Evolutionary conservation across 2,329 filamentous ascomycete genomes (phyloP).

Genomic region (Teratosphaeria gauchensis): DNA sequence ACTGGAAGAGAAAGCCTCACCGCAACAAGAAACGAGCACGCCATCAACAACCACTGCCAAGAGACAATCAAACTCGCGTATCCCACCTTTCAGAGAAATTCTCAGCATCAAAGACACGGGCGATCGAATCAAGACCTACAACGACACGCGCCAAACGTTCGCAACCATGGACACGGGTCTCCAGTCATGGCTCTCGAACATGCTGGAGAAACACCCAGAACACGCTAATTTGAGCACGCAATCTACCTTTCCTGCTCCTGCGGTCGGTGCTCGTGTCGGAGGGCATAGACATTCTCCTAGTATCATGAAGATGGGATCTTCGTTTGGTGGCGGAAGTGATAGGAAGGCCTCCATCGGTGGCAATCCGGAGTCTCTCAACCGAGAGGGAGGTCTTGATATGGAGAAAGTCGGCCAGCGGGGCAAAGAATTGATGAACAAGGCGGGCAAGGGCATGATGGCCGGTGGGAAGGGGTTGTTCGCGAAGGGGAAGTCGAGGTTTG

Average conservation of each 20-base stretch:
- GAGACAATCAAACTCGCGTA: constrained; percentile 18
- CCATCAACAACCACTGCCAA: background rate
- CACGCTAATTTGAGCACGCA: constrained; percentile 36
- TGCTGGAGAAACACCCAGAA: constrained; percentile 43
- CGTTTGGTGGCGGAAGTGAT: background rate
- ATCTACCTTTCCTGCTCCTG: constrained; percentile 23
- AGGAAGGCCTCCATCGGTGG: background rate
- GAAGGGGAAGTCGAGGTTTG: constrained; percentile 78
- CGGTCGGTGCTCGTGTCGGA: background rate
- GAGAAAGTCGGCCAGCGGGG: constrained; percentile 62
- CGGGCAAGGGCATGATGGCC: constrained; percentile 53
- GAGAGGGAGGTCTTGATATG: constrained; percentile 14
- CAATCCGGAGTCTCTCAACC: background rate
- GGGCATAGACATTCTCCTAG: constrained; percentile 11
- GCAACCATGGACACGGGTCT: constrained; percentile 66
- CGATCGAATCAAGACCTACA: constrained; percentile 65
- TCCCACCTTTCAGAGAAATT: constrained; percentile 66
- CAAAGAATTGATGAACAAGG: constrained; percentile 79
- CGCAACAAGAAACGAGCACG: background rate
- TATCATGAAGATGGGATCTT: constrained; percentile 12
- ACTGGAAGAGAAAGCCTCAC: background rate
- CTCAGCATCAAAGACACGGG: constrained; percentile 54
- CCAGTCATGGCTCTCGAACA: constrained; percentile 46
- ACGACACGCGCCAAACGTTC: constrained; percentile 62
- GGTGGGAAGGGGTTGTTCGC: constrained; percentile 85